Base-by-base conservation (phyloP, 106 monocot genomes). In the Phalaenopsis aphrodite region DNA sequence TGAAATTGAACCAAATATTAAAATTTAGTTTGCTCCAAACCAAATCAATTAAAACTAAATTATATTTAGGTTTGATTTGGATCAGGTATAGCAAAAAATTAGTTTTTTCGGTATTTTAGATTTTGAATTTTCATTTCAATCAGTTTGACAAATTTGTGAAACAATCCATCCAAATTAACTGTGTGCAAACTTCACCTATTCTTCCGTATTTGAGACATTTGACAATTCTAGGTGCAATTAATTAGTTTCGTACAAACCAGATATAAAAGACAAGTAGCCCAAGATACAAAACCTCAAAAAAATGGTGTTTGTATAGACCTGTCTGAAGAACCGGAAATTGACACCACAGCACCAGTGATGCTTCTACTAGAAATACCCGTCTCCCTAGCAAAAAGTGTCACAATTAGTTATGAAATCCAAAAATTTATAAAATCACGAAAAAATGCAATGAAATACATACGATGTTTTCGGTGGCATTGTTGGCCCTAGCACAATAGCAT, bases 251-350 rank as follows among this genome's bases (percentile, higher is more conserved):
- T 9, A 38, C 38, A 17, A 69, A 69, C 7, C 7, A 38, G 37
- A 69, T 9, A 38, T 37, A 69, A 38, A 38, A 11, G 19, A 61
- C 21, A 69, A n/a, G 38, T n/a, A 38, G 12, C 4, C 8, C 37
- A 30, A 17, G 5, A 15, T 69, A 74, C 18, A 74, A 19, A 74
- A 19, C 18, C 3, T 0, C 43, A 74, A 74, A 19, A 30, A 45
- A 74, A 18, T 19, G 43, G 14, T 39, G 36, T 14, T 14, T 19
- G 55, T 19, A 72, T 73, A 72, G 12, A 96, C 96, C 93, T 96
- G 56, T 93, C 96, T 49, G 83, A 86, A 74, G 95, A 88, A 4
- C 88, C 85, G 81, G 88, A 79, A 56, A 87, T 47, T 41, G 93
- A 80, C 52, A 93, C 64, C 56, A 91, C 68, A 55, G 91, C 68